Evolutionary conservation across 176 grass and related monocot species (phyloP), one percentile per base, ranked within the genome.

Genomic region (Cenchrus purpureus): DNA sequence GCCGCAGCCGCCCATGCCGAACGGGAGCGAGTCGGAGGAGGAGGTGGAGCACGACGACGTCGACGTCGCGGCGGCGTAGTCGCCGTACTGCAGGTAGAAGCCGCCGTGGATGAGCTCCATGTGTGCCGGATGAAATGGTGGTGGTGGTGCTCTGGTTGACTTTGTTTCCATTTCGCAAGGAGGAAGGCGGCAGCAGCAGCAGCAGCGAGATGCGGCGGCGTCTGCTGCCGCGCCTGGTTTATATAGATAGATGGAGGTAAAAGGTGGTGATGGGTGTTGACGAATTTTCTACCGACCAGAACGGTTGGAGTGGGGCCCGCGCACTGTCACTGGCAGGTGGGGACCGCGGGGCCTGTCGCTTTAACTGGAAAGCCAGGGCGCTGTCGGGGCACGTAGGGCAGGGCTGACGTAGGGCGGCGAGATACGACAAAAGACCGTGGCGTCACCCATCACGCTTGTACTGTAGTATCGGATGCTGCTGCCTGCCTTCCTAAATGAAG

Each of bases 351-450:
- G 31, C 32, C 73, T 58, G 73, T 76, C 73, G 73, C 32, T 76
- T 58, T 76, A 58, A 76, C 73, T 20, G 73, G 32, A 76, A 40
- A 58, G 73, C 8, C 34, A 43, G 51, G 73, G 9, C 53, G 32
- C 16, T 57, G 73, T 76, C 73, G 17, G 29, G 28, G 4, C 0
- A 58, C 73, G 73, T 76, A 58, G 53, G 53, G 17, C 53, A 76
- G 73, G 73, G 73, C 53, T 76, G 29, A 76, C 73, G 73, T 76
- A 76, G 73, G 73, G 73, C 53, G 73, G 73, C 73, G 12, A 10
- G 17, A 76, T 76, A 58, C 53, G 73, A 76, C 52, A 76, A 76
- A 58, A 58, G 0, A 0, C 2, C 53, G 0, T 76, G 53, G 17
- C 53, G 53, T 76, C 53, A 76, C 32, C 17, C 7, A 76, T 43